Base-by-base conservation (phyloP, 1,284 basidiomycete species). In the Athelia sp. region DNA sequence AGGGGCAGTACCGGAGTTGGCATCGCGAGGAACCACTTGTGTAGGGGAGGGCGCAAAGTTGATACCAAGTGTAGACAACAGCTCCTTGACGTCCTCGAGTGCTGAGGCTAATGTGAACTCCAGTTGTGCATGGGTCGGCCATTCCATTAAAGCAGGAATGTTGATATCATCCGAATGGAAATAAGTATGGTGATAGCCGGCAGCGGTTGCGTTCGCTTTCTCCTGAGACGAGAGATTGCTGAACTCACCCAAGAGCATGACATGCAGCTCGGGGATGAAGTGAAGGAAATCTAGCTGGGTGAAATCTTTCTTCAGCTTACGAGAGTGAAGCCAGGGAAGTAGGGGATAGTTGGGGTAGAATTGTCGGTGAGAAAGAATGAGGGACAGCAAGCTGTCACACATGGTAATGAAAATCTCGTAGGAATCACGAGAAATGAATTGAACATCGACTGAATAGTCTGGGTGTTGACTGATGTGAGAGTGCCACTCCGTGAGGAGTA, bases 261-360 rank as follows among this genome's bases (percentile, higher is more conserved):
- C 44, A 13, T 29, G 44, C 3, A 68, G 56, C 38, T 68, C 67
- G 1, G 62, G 63, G 3, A 60, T 50, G 55, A 67, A 58, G 35
- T 61, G 59, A 13, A 63, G 44, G 26, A 67, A 54, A 40, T 70
- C 62, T 1, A 57, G 46, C 18, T 56, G 50, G 0, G 55, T 63
- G 50, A 72, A 71, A 43, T 71, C 69, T 14, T 61, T 60, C 11
- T 62, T 51, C 8, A 70, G 40, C 19, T 63, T 51, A 0, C 63
- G 58, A 11, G 67, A 69, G 50, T 68, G 62, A 9, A 74, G 62
- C 72, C 72, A 75, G 2, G 66, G 71, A 0, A 72, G 55, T 0
- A 74, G 56, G 0, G 71, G 71, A 13, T 49, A 46, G 1, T 31
- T 2, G 0, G 53, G 50, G 10, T 50, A 36, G 45, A 62, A 55